These are phyloP conservation scores for Uronychia setigera DNA, from an alignment of 73 alveolate species.

Conservation along the genomic window DNA sequence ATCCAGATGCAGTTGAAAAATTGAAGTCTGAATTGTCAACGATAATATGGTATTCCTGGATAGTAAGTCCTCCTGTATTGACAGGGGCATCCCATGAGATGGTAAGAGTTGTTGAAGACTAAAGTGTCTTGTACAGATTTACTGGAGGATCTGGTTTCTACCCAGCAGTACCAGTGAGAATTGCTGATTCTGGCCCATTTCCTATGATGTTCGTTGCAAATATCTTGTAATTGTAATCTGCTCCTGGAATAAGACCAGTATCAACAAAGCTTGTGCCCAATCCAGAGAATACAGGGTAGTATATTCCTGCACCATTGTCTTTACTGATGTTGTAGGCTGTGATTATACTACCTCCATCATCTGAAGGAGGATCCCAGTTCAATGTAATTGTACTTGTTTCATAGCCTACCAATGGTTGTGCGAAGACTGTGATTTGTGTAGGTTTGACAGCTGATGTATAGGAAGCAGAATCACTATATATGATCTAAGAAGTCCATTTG, in stretches of 20 bases:
- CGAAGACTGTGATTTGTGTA: constrained; percentile 18
- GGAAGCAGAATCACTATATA: constrained; percentile 24
- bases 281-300: constrained; percentile 43
- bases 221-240: constrained; percentile 58
- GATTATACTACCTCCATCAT: constrained; percentile 51
- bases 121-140: constrained; percentile 1
- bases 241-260: constrained; percentile 33
- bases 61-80: constrained; percentile 53
- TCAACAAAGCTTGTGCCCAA: constrained; percentile 22
- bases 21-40: constrained; percentile 45
- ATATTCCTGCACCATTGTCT: constrained; percentile 58
- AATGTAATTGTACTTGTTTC: constrained; percentile 33
- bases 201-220: constrained; percentile 67
- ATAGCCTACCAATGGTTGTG: constrained; percentile 27
- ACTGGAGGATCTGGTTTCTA: constrained; percentile 46
- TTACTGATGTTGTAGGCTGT: constrained; percentile 29
- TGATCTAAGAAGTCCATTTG: constrained; percentile 23
- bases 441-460: constrained; percentile 46
- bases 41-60: constrained; percentile 21
- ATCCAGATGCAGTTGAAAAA: constrained; percentile 22
- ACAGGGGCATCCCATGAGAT: constrained; percentile 54
- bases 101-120: constrained; percentile 41
- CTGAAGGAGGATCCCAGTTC: constrained; percentile 42
- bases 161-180: constrained; percentile 52
- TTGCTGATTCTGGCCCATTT: constrained; percentile 46